Conservation (phyloP, 805 yeast species). For the Ogataea polymorpha region DNA sequence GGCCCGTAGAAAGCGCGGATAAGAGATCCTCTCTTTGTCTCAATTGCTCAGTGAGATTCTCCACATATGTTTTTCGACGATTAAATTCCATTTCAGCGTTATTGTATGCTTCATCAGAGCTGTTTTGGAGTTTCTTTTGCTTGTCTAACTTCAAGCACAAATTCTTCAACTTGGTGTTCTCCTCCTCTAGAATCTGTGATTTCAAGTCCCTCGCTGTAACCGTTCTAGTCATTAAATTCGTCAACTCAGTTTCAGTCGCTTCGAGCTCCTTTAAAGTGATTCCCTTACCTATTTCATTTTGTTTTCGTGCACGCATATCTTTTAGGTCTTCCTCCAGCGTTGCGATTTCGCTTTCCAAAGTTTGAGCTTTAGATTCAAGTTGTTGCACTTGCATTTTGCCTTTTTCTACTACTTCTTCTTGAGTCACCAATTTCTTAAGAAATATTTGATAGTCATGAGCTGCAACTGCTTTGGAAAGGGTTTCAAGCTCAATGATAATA, state of each 20-base stretch:
- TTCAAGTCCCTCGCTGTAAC: constrained; percentile 62
- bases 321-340: constrained; percentile 61
- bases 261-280: constrained; percentile 61
- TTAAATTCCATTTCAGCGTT: constrained; percentile 45
- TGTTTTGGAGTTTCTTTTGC: constrained; percentile 10
- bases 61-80: constrained; percentile 41
- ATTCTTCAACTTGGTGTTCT: constrained; percentile 35
- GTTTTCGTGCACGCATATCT: constrained; percentile 49
- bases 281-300: constrained; percentile 57
- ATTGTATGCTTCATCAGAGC: constrained; percentile 25
- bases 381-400: constrained; percentile 40
- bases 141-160: constrained; percentile 8
- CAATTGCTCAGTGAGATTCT: constrained; percentile 43
- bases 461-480: constrained; percentile 65
- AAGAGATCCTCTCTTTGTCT: constrained; percentile 71
- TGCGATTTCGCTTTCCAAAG: constrained; percentile 51
- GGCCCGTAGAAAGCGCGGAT: constrained; percentile 81
- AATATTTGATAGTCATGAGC: constrained; percentile 65
- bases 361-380: constrained; percentile 43
- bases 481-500: constrained; percentile 76
- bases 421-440: constrained; percentile 40
- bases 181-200: constrained; percentile 56
- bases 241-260: constrained; percentile 47
- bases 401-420: constrained; percentile 41
- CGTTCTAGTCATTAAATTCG: constrained; percentile 65